Conservation (phyloP, 768 basidiomycete species). For the Amanita jacksonii region DNA sequence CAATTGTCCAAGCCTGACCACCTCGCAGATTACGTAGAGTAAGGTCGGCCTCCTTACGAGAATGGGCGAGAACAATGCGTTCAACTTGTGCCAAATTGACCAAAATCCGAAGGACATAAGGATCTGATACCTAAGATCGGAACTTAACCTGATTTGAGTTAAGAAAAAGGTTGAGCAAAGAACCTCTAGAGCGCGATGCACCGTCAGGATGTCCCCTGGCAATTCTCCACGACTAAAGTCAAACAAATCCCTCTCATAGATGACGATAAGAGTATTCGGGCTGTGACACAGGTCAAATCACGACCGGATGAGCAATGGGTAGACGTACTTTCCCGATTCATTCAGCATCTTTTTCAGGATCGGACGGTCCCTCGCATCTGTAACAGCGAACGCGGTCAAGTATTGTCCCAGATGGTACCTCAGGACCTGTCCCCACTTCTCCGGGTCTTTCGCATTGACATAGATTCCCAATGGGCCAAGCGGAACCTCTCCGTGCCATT, state of each 20-base stretch:
- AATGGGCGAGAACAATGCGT: constrained; percentile 50
- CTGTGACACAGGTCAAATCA: constrained; percentile 22
- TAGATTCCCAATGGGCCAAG: constrained; percentile 74
- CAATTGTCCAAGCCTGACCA: constrained; percentile 56
- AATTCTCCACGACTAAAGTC: constrained; percentile 75
- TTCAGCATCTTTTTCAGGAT: constrained; percentile 48
- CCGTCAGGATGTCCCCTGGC: constrained; percentile 49
- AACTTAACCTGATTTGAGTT: constrained; percentile 7
- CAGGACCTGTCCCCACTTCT: constrained; percentile 58
- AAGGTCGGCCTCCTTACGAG: constrained; percentile 55
- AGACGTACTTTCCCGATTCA: constrained; percentile 53
- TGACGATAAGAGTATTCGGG: constrained; percentile 41
- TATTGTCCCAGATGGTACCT: constrained; percentile 45
- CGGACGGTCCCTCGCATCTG: constrained; percentile 52
- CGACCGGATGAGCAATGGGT: constrained; percentile 12
- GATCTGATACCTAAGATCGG: constrained; percentile 55
- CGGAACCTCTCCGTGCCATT: constrained; percentile 59
- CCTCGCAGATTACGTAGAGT: constrained; percentile 34
- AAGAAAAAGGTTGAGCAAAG: background rate
- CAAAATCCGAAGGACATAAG: constrained; percentile 68
- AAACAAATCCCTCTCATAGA: constrained; percentile 67
- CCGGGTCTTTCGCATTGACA: constrained; percentile 63
- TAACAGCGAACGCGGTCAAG: constrained; percentile 68
- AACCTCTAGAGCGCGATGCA: constrained; percentile 77
- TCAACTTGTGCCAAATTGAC: constrained; percentile 75